Evolutionary conservation across 352 stramenopile species (phyloP), one percentile per base, ranked within the genome.

Genomic region (Phytophthora lateralis): DNA sequence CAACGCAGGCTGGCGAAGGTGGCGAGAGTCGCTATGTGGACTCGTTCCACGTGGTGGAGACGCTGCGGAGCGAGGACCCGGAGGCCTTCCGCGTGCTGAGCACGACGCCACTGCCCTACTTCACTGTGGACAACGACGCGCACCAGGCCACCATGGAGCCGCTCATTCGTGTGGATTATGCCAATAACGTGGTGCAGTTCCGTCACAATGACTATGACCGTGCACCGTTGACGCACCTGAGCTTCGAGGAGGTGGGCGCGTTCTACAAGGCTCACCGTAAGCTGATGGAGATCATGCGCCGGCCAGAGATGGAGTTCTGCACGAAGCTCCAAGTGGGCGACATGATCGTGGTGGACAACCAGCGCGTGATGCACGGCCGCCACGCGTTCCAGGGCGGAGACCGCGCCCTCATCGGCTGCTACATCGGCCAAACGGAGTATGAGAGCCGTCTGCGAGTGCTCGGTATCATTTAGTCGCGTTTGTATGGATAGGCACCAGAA

Each of bases 151-250:
- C 84, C 8, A 91, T 94, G 85, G 82, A 91, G 61, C 80, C 84
- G 27, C 75, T 96, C 43, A 91, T 96, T 57, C 57, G 77, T 27
- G 63, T 94, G 14, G 88, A 96, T 55, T 81, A 85, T 34, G 68
- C 67, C 8, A 73, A 77, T 26, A 90, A 92, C 63, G 69, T 96
- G 29, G 75, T 89, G 41, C 77, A 90, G 56, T 90, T 96, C 68
- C 85, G 88, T n/a, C 82, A 93, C 68, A 96, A 96, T 57, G 85
- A 94, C 62, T 95, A 94, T 68, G 88, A 96, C 66, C 85, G 88
- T 42, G 82, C 86, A 20, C 82, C 86, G 18, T 57, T 96, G 15
- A 93, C 88, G 21, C 87, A 96, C 49, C 30, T 96, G 51, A 75
- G 60, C 51, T 92, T 90, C 44, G 83, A 89, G 4, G 65, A 93